Evolutionary conservation across 2,329 filamentous ascomycete species (phyloP).

Genomic region (Piedraia hortae): DNA sequence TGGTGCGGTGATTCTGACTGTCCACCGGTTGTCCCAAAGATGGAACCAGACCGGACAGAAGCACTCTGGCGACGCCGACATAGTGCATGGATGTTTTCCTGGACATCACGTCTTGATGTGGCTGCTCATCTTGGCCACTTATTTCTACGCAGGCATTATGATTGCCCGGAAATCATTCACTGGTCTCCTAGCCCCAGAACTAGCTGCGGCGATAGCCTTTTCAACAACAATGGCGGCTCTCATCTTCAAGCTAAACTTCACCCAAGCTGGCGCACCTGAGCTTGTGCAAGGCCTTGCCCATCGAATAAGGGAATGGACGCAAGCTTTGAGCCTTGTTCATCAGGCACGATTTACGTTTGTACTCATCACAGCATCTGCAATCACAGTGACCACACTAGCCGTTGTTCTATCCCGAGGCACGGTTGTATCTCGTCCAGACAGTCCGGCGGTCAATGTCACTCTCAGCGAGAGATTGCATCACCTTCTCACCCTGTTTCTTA

Average conservation of each 20-base stretch:
- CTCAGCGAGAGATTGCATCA: slow-evolving; percentile 25
- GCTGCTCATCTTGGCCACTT: slow-evolving; percentile 40
- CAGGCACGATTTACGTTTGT: slow-evolving; percentile 15
- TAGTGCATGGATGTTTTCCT: slow-evolving; percentile 43
- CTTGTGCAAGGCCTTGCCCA: slow-evolving; percentile 21
- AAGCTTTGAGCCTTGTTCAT: slow-evolving; percentile 10
- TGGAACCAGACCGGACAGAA: slow-evolving; percentile 99
- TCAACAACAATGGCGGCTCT: slow-evolving; percentile 30
- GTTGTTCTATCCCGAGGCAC: slow-evolving; percentile 3
- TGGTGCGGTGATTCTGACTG: slow-evolving; percentile 20
- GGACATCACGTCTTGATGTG: slow-evolving; percentile 42
- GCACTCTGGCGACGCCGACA: slow-evolving; percentile 68
- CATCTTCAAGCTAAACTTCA: slow-evolving; percentile 75
- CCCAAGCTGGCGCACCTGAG: slow-evolving; percentile 66
- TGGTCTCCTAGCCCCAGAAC: slow-evolving; percentile 7
- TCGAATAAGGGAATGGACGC: slow-evolving; percentile 7
- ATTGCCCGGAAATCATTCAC: slow-evolving; percentile 13
- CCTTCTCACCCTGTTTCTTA: slow-evolving; percentile 46
- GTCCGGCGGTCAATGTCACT: slow-evolving; percentile 3
- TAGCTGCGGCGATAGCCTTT: slow-evolving; percentile 12
- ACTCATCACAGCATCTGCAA: slow-evolving; percentile 10
- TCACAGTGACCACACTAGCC: slow-evolving; percentile 8
- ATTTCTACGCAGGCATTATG: slow-evolving; percentile 28
- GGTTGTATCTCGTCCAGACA: slow-evolving; percentile 1
- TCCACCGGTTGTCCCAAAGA: slow-evolving; percentile 39